Conservation (phyloP, 331 rosid genomes). For the Erythrophleum ivorense region DNA sequence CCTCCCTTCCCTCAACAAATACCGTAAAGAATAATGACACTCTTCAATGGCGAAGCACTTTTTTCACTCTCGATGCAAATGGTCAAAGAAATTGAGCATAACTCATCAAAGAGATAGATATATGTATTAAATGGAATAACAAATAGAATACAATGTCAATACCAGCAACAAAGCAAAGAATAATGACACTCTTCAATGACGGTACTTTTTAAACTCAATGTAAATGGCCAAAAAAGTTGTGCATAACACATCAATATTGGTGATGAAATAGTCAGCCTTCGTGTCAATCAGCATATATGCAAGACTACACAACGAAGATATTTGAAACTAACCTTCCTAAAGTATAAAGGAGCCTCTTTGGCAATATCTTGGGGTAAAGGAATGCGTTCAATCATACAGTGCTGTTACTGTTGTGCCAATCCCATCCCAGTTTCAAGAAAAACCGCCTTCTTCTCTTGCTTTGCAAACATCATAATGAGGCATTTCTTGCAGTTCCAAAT, state of each 20-base stretch:
- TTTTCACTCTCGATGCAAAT: neutral
- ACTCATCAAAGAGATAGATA: too few relatives aligned
- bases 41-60: neutral
- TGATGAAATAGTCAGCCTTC: neutral
- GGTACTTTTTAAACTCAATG: neutral
- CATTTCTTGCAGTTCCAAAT: constrained; percentile 93
- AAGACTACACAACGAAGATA: neutral
- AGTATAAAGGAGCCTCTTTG: constrained; percentile 88
- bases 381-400: constrained; percentile 82
- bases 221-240: neutral
- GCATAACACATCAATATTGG: neutral
- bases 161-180: neutral
- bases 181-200: neutral
- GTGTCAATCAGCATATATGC: constrained; percentile 2
- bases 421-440: constrained; percentile 91
- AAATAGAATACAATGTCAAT: neutral
- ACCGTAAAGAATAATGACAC: neutral
- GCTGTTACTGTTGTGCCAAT: constrained; percentile 77
- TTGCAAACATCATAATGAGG: constrained; percentile 88
- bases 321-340: constrained; percentile 65
- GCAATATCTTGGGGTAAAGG: constrained; percentile 80
- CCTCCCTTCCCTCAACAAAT: neutral
- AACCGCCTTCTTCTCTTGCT: constrained; percentile 83
- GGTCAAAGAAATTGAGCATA: too few relatives aligned
- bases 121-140: too few relatives aligned